phyloP scores from a whole-genome alignment of 345 rosid genomes.

The Acer yangbiense region DNA sequence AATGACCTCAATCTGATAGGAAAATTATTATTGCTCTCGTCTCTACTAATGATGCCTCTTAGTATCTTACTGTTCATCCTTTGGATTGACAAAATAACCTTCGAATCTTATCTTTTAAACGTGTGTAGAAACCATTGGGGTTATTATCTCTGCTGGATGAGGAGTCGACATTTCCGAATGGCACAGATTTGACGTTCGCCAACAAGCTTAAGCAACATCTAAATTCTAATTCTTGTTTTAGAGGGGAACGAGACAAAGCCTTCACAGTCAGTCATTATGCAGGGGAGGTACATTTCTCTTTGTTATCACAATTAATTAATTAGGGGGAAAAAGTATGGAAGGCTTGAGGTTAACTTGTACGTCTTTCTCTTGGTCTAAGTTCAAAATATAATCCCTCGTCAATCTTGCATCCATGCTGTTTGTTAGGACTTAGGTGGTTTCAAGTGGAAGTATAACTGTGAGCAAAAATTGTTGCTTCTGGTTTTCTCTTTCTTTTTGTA shows the following conservation, averaged over 20 bases:
- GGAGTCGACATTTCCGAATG: constrained; percentile 97
- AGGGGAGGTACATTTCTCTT: constrained; percentile 67
- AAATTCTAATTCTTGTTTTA: constrained; percentile 69
- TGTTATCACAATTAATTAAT: neutral
- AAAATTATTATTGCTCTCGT: too few relatives aligned
- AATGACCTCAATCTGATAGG: neutral
- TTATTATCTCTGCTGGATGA: constrained; percentile 88
- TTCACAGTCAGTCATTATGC: constrained; percentile 92
- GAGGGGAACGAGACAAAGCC: constrained; percentile 78
- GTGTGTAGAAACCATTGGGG: constrained; percentile 91
- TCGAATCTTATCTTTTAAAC: constrained; percentile 20
- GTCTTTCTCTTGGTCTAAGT: neutral
- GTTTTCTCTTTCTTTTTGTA: constrained; percentile 18
- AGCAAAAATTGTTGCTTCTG: neutral
- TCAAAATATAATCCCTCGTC: neutral
- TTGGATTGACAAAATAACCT: neutral
- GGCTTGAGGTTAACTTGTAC: neutral
- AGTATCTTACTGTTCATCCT: neutral
- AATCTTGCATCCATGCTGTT: neutral
- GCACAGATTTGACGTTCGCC: constrained; percentile 91
- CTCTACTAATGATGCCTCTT: constrained; percentile 2
- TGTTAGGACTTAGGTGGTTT: neutral
- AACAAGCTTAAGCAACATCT: constrained; percentile 94
- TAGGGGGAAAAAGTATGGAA: neutral
- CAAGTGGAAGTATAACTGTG: neutral